Conservation (phyloP, 345 rosid species). For the Corchorus olitorius region DNA sequence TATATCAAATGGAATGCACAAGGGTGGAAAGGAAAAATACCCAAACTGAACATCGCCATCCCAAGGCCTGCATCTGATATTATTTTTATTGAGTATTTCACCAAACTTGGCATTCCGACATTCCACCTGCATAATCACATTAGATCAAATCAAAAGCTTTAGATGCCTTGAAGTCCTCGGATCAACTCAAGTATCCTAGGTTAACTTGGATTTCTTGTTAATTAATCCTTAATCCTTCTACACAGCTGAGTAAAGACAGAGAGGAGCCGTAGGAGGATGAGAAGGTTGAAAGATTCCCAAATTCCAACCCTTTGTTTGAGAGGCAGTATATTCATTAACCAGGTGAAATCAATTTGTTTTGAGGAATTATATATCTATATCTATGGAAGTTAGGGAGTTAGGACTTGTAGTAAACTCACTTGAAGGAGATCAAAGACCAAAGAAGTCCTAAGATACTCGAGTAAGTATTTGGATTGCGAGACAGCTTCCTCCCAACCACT, state of each 20-base stretch:
- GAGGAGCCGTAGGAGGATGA: too few relatives aligned
- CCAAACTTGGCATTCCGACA: conserved; percentile 63
- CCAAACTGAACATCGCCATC: conserved; percentile 89
- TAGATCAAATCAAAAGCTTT: neutral
- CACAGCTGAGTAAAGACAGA: too few relatives aligned
- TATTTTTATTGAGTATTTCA: conserved; percentile 63
- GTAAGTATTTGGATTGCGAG: conserved; percentile 59
- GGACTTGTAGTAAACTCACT: conserved; percentile 28
- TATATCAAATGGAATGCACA: neutral
- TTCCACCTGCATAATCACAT: conserved; percentile 50
- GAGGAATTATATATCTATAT: neutral
- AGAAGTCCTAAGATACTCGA: conserved; percentile 55
- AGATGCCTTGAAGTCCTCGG: neutral
- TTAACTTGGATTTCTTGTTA: neutral
- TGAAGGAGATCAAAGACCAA: conserved; percentile 60
- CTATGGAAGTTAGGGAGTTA: too few relatives aligned
- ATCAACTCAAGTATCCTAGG: neutral
- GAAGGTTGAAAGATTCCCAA: too few relatives aligned
- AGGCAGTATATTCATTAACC: too few relatives aligned
- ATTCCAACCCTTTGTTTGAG: too few relatives aligned
- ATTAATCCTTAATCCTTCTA: neutral
- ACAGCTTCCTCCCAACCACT: conserved; percentile 55
- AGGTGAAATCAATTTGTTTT: neutral
- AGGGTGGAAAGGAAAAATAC: conserved; percentile 29
- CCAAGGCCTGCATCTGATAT: conserved; percentile 86